Evolutionary conservation across 306 rosid species (phyloP).

Genomic region (Abrus pulchellus): DNA sequence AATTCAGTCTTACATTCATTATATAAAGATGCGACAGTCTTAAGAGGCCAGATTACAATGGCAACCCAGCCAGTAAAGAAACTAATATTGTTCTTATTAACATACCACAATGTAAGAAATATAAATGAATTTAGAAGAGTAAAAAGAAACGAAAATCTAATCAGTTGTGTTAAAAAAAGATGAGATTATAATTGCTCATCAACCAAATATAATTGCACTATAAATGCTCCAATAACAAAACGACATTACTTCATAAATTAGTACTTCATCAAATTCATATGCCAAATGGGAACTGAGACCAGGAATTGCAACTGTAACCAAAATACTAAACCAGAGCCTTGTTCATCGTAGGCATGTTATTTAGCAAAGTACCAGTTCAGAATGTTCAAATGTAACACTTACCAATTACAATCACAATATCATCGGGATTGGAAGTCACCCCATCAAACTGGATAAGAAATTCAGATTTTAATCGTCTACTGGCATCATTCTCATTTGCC

Average conservation of each 20-base stretch:
- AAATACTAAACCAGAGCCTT: conserved; percentile 14
- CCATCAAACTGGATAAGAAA: conserved; percentile 98
- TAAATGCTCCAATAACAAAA: conserved; percentile 20
- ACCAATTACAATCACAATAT: conserved; percentile 94
- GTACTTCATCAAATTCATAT: conserved; percentile 28
- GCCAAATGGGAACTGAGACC: conserved; percentile 12
- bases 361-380: conserved; percentile 31
- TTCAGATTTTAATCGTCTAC: conserved; percentile 96
- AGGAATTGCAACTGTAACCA: conserved; percentile 12
- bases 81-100: conserved; percentile 16
- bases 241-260: not conserved
- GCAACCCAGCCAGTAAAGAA: conserved; percentile 34
- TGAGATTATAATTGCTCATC: not conserved
- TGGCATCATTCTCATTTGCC: conserved; percentile 90
- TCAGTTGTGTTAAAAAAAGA: not conserved
- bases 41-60: conserved; percentile 30
- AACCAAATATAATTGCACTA: conserved; percentile 10
- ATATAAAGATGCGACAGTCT: conserved; percentile 26
- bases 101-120: conserved; percentile 22
- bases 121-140: conserved; percentile 24
- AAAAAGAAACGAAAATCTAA: conserved; percentile 11
- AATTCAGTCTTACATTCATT: conserved; percentile 22
- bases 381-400: conserved; percentile 48
- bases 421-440: conserved; percentile 88
- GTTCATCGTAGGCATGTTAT: conserved; percentile 26